A percentile compares a stretch with the other conserved stretches of the same genome.
Evolutionary conservation across 768 basidiomycete species (phyloP).

Genomic region (Amanita subjunquillea): DNA sequence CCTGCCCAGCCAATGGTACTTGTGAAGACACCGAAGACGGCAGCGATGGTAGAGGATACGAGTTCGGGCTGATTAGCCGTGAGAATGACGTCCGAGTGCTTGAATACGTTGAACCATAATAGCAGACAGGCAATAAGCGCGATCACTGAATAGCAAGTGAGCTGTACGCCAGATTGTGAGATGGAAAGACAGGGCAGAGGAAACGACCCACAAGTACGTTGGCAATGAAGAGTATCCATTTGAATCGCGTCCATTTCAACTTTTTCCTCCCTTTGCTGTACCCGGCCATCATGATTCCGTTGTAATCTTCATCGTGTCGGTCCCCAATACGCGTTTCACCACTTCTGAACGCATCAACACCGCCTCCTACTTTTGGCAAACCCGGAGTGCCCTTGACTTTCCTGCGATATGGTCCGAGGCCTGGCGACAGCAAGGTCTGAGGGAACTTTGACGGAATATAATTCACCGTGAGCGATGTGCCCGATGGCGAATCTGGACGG

Average conservation of each 20-base stretch:
- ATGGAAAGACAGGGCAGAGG: neutral
- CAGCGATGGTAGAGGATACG: conserved; percentile 58
- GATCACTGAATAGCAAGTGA: conserved; percentile 50
- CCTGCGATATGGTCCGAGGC: neutral
- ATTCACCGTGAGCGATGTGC: neutral
- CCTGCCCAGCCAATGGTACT: conserved; percentile 73
- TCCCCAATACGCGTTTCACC: conserved; percentile 2
- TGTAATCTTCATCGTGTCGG: neutral
- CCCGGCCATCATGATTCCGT: conserved; percentile 13
- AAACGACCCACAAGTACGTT: conserved; percentile 36
- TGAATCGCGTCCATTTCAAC: conserved; percentile 76
- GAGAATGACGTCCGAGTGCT: conserved; percentile 55
- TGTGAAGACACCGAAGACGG: conserved; percentile 49
- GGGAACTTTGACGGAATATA: conserved; percentile 6
- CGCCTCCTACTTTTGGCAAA: conserved; percentile 2
- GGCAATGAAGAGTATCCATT: conserved; percentile 65
- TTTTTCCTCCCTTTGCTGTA: conserved; percentile 10
- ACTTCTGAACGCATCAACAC: conserved; percentile 3
- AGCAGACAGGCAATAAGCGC: conserved; percentile 57
- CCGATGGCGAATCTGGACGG: neutral
- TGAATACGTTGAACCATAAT: conserved; percentile 72
- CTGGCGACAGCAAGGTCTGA: neutral
- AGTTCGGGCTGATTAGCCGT: conserved; percentile 61
- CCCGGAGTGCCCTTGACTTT: neutral
- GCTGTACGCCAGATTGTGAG: conserved; percentile 11